These are phyloP conservation scores for Sisymbrium altissimum DNA, from an alignment of 345 rosid species.

Conservation along the genomic window DNA sequence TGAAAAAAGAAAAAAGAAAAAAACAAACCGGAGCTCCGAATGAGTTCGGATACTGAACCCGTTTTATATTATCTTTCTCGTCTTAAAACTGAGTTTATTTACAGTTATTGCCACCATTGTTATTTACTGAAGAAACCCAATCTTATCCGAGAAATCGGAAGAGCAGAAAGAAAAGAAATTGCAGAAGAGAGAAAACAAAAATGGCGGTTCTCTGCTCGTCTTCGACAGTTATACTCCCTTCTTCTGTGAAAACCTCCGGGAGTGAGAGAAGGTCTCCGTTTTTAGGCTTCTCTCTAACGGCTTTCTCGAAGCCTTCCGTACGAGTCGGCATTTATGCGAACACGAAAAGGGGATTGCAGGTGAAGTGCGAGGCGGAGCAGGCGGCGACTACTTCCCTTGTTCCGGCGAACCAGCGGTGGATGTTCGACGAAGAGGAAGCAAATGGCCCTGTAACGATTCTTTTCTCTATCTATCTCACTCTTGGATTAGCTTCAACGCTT, in stretches of 20 bases:
- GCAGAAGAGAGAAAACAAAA: conserved; percentile 12
- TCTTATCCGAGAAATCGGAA: conserved; percentile 37
- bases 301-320: conserved; percentile 33
- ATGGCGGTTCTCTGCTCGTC: conserved; percentile 49
- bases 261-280: conserved; percentile 35
- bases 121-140: conserved; percentile 27
- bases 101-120: not conserved
- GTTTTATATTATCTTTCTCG: not conserved
- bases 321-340: conserved; percentile 21
- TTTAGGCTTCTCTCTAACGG: conserved; percentile 41
- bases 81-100: not conserved
- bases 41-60: conserved; percentile 19
- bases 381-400: conserved; percentile 40
- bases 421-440: conserved; percentile 64
- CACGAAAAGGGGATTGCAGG: conserved; percentile 33
- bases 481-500: not conserved
- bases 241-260: conserved; percentile 19
- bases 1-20: not conserved
- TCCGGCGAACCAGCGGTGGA: conserved; percentile 69
- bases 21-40: conserved; percentile 9
- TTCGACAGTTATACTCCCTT: conserved; percentile 32
- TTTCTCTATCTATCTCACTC: conserved; percentile 3
- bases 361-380: conserved; percentile 48
- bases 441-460: conserved; percentile 53
- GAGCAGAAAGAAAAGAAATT: not conserved